phyloP scores from a whole-genome alignment of 768 basidiomycete species.

The Tephrocybe sp. region DNA sequence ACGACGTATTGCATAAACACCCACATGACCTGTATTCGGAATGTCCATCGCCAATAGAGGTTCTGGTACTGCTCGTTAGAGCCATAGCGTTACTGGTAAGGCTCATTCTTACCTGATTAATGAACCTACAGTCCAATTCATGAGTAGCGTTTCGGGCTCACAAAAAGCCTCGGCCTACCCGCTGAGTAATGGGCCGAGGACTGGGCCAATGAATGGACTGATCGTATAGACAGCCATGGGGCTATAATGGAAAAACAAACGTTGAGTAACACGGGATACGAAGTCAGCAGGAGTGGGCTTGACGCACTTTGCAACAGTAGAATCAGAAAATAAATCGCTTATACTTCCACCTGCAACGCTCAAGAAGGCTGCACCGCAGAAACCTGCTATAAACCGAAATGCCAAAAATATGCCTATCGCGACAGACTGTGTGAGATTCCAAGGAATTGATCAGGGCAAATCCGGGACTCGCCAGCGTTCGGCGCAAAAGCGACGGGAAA shows the following conservation, averaged over 20 bases:
- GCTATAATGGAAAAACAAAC: no score
- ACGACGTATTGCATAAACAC: slow-evolving; percentile 50
- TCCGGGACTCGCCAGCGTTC: slow-evolving; percentile 48
- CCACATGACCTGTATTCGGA: slow-evolving; percentile 72
- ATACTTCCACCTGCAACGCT: slow-evolving; percentile 59
- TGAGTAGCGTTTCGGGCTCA: not conserved
- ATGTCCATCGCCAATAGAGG: slow-evolving; percentile 76
- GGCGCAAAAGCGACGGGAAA: slow-evolving; percentile 77
- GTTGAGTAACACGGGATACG: no score
- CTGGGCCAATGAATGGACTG: slow-evolving; percentile 52
- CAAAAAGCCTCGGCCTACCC: slow-evolving; percentile 40
- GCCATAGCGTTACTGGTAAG: not conserved
- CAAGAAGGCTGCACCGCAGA: slow-evolving; percentile 54
- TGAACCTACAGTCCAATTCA: slow-evolving; percentile 44
- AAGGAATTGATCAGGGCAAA: not conserved
- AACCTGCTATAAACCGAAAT: slow-evolving; percentile 54
- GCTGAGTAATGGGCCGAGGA: slow-evolving; percentile 55
- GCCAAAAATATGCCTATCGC: slow-evolving; percentile 57
- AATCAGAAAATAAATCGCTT: slow-evolving; percentile 56
- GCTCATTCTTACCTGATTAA: slow-evolving; percentile 53
- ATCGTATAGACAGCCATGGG: slow-evolving; percentile 59
- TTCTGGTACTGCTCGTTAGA: slow-evolving; percentile 35
- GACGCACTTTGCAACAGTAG: slow-evolving; percentile 58
- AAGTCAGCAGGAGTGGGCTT: no score
- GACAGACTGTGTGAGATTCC: not conserved